Evolutionary conservation across 2,329 filamentous ascomycete genomes (phyloP).

Genomic region (Beauveria sp.): DNA sequence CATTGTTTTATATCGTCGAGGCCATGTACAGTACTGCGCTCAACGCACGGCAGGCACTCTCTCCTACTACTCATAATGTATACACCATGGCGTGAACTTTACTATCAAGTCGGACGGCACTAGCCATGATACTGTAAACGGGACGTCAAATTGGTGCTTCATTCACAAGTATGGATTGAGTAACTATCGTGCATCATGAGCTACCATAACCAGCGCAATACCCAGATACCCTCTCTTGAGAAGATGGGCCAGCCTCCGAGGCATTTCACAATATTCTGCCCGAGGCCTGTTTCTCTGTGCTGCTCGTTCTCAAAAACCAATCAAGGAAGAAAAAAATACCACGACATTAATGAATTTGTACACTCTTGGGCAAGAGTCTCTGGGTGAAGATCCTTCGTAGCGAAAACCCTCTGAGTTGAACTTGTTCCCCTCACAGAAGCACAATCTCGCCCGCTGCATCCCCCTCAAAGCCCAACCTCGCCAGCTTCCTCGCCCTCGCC

Average conservation of each 20-base stretch:
- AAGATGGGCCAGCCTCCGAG: conserved; percentile 16
- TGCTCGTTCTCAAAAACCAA: conserved; percentile 17
- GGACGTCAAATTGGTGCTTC: not conserved
- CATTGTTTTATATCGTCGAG: not conserved
- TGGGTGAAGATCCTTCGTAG: too few species aligned
- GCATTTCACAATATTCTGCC: conserved; percentile 63
- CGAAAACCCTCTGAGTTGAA: not conserved
- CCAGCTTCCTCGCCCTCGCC: conserved; percentile 60
- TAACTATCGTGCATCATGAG: not conserved
- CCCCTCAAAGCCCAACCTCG: conserved; percentile 77
- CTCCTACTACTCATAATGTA: not conserved
- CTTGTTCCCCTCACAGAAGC: conserved; percentile 44
- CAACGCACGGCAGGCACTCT: not conserved
- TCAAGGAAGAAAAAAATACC: conserved; percentile 8
- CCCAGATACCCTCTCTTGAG: not conserved
- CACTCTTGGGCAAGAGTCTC: too few species aligned
- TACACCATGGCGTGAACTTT: too few species aligned
- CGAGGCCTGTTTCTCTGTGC: conserved; percentile 13
- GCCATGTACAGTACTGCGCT: not conserved
- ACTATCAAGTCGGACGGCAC: not conserved
- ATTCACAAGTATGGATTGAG: not conserved
- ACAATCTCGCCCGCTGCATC: conserved; percentile 72
- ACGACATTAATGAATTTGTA: too few species aligned
- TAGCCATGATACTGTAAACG: not conserved
- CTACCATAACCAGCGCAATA: not conserved